Conservation (phyloP, 176 grass and related monocot species). For the Leersia perrieri region DNA sequence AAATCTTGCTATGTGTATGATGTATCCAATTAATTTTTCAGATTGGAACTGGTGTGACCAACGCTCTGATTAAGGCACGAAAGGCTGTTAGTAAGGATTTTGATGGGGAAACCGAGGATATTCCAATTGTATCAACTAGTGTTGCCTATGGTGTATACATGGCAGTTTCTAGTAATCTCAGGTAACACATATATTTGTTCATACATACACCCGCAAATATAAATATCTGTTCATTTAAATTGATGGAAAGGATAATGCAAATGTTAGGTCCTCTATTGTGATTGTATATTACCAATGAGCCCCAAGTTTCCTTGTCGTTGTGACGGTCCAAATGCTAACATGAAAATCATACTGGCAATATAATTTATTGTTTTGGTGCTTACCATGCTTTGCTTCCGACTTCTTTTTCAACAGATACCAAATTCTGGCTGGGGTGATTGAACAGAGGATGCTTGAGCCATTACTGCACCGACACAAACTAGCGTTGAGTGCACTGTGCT, state of each 20-base stretch:
- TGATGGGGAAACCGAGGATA: slow-evolving; percentile 61
- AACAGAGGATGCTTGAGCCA: slow-evolving; percentile 92
- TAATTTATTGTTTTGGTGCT: background rate
- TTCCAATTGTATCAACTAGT: slow-evolving; percentile 77
- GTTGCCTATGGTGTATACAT: slow-evolving; percentile 97
- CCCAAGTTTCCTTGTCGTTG: background rate
- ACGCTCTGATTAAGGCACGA: slow-evolving; percentile 87
- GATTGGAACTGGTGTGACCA: slow-evolving; percentile 82
- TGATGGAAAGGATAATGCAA: background rate
- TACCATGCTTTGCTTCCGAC: slow-evolving; percentile 2
- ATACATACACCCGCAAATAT: background rate
- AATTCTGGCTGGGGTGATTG: slow-evolving; percentile 83
- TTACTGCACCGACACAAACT: slow-evolving; percentile 77
- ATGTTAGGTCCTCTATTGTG: background rate
- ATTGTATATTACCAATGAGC: background rate
- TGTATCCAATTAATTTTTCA: slow-evolving; percentile 42
- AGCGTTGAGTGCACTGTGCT: slow-evolving; percentile 65
- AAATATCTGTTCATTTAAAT: background rate
- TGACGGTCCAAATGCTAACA: background rate
- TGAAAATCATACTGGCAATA: background rate
- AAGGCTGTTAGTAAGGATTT: slow-evolving; percentile 60
- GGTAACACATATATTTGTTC: slow-evolving; percentile 40
- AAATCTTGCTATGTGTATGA: slow-evolving; percentile 25
- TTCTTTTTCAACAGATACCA: slow-evolving; percentile 69
- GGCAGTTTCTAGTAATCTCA: slow-evolving; percentile 95